These are phyloP conservation scores for Camillea tinctor DNA, from an alignment of 2,329 filamentous ascomycete species.

Conservation along the genomic window DNA sequence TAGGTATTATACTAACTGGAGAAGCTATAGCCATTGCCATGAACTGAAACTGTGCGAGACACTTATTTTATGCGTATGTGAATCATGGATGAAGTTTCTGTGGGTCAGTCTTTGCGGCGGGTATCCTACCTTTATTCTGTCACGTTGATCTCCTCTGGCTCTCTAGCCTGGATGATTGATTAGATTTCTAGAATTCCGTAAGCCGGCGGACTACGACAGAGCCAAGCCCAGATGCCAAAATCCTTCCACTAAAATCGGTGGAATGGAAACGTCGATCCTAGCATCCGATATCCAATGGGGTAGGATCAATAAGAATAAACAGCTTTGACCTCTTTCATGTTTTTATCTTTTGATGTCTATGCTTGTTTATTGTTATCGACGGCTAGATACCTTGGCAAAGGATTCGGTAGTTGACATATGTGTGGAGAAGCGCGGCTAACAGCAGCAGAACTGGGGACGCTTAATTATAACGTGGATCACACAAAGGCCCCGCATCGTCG, in stretches of 20 bases:
- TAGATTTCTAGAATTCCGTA: not conserved
- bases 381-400: not conserved
- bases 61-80: too few species aligned
- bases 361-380: not conserved
- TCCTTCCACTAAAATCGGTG: not conserved
- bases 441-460: not conserved
- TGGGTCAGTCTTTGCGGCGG: not conserved
- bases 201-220: not conserved
- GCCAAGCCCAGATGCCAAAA: not conserved
- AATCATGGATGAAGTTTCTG: not conserved
- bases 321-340: not conserved
- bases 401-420: not conserved
- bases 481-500: not conserved
- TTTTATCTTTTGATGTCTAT: not conserved
- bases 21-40: too few species aligned
- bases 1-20: too few species aligned
- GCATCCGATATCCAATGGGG: not conserved
- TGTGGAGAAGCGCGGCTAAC: not conserved
- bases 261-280: not conserved
- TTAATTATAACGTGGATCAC: not conserved
- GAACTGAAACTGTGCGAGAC: too few species aligned
- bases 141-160: not conserved
- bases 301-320: not conserved
- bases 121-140: not conserved
- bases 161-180: not conserved